Base-by-base conservation (phyloP, 352 stramenopile genomes). In the Phytophthora cajani region DNA sequence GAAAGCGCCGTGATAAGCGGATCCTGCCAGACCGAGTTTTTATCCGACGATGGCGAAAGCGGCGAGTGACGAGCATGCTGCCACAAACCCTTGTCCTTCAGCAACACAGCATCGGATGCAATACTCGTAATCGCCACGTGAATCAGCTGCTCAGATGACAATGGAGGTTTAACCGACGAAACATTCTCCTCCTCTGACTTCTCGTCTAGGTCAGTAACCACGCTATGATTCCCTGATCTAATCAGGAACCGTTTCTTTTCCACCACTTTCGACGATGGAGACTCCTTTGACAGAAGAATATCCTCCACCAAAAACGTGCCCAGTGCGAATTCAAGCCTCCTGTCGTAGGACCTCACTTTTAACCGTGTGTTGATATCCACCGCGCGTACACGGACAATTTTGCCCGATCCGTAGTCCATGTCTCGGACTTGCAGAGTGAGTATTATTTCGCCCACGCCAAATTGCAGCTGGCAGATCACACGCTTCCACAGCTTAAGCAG, bases 401-500 rank as follows among this genome's bases (percentile, higher is more conserved):
- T 90, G 25, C 77, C 80, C 10, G 62, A 71, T 0, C 55, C 42
- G 11, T 74, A 64, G 1, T 67, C 75, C 19, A 87, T 66, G 54
- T 89, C 85, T 30, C 73, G 74, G 46, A 93, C 76, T 74, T 89
- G 77, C 27, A 92, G 69, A 19, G 75, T 80, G 11, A 92, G 61
- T 5, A 70, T 78, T 40, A 91, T 67, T 25, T 88, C 74, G 17
- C 77, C 72, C 19, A 92, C 79, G 9, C 77, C 75, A 66, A 92
- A 92, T 55, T 85, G 75, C 14, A 88, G 59, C 49, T 86, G 58
- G 52, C 85, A 90, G 19, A 89, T 65, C 30, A 92, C 74, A 17
- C 89, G 86, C 63, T 88, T 88, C 85, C 86, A 93, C 25, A 96
- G 54, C 62, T 94, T 96, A 1, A 93, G 65, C 52, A 95, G 70